Base-by-base conservation (phyloP, 768 basidiomycete species). In the Hirschioporus abietinus region DNA sequence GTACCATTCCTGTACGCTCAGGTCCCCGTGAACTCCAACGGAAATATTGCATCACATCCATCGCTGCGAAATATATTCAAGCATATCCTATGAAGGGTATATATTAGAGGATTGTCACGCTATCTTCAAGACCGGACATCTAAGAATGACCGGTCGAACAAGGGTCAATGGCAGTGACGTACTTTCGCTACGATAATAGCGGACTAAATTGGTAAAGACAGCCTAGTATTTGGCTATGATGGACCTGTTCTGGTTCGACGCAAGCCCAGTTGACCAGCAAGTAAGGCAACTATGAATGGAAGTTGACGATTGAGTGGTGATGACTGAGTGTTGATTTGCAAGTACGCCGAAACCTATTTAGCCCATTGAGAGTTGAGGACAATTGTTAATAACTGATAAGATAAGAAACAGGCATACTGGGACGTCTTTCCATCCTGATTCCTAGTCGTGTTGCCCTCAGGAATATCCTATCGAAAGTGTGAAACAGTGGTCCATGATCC, bases 21-120 rank as follows among this genome's bases (percentile, higher is more conserved):
- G 42, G 42, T 52, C 42, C 42, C 42, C 42, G 42, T 52, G 42
- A 52, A 52, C 42, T 52, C 42, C 42, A 52, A 52, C 42, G 42
- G 20, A 52, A 6, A 52, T 52, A 52, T 52, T 52, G 12, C 42
- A 52, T 52, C 12, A 15, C 42, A 20, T 52, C 4, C 20, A 52
- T 20, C 15, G 42, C 42, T 20, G 42, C 42, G 12, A 3, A 52
- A 52, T 52, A 15, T 20, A 15, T 52, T 52, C 42, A 15, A 10
- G 42, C 12, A 52, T 15, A 12, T 52, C 42, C 42, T 52, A 52
- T 3, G 42, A 20, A 52, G 12, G 12, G 20, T 15, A 52, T 52
- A 52, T 15, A 52, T 15, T 52, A 52, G 12, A 52, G 20, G 42
- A 12, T 10, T 52, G 42, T 52, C 42, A 52, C 42, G 42, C 42